Percentiles rank a stretch among this genome's conserved stretches.
phyloP scores from a whole-genome alignment of 2,329 filamentous ascomycete genomes.

The Colletotrichum neosansevieriae region DNA sequence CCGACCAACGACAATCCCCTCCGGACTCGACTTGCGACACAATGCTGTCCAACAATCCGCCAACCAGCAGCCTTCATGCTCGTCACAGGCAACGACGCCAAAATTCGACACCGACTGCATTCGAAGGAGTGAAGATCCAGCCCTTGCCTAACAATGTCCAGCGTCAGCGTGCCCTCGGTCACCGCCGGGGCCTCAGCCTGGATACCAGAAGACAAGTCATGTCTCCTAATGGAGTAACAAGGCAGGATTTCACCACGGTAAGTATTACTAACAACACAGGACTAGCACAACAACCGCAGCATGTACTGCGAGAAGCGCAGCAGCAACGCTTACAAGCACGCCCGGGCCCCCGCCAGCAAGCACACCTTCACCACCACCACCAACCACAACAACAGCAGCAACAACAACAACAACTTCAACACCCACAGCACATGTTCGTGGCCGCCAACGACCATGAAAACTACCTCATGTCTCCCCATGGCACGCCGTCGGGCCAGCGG shows the following conservation, averaged over 20 bases:
- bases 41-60: conserved; percentile 79
- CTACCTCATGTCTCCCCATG: conserved; percentile 69
- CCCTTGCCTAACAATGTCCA: conserved; percentile 69
- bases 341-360: conserved; percentile 70
- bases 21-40: conserved; percentile 78
- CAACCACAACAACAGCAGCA: conserved; percentile 52
- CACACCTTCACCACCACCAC: conserved; percentile 49
- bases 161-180: conserved; percentile 60
- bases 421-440: conserved; percentile 47
- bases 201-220: conserved; percentile 76
- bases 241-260: conserved; percentile 66
- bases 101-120: conserved; percentile 84
- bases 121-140: conserved; percentile 79
- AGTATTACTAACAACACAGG: conserved; percentile 67
- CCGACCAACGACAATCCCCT: conserved; percentile 65
- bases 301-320: conserved; percentile 90
- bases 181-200: conserved; percentile 87
- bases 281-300: conserved; percentile 72
- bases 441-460: conserved; percentile 59
- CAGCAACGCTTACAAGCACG: conserved; percentile 82
- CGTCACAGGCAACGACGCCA: conserved; percentile 86
- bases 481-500: conserved; percentile 65
- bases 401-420: conserved; percentile 46
- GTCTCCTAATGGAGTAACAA: conserved; percentile 48
- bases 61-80: conserved; percentile 77